phyloP scores from a whole-genome alignment of 805 yeast species.

The Schwanniomyces yamadae region DNA sequence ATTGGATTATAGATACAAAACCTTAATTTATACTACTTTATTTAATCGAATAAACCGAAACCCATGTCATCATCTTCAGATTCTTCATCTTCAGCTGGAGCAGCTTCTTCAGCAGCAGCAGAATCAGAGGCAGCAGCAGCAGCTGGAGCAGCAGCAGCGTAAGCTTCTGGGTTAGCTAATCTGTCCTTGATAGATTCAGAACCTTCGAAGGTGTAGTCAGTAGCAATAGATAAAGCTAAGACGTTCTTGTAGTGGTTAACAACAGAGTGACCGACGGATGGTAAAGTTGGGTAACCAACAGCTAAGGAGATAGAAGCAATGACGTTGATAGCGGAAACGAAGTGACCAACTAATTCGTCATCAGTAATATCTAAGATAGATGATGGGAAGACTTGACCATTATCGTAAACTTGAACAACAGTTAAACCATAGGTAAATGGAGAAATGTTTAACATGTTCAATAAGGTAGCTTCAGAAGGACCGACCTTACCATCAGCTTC shows the following conservation, averaged over 20 bases:
- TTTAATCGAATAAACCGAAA: slow-evolving; percentile 97
- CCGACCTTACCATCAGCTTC: slow-evolving; percentile 86
- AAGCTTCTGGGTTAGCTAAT: slow-evolving; percentile 99
- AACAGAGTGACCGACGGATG: slow-evolving; percentile 98
- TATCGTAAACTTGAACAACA: slow-evolving; percentile 95
- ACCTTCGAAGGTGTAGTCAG: slow-evolving; percentile 99
- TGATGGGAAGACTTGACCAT: slow-evolving; percentile 97
- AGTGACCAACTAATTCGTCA: slow-evolving; percentile 91
- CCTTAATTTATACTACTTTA: slow-evolving; percentile 3
- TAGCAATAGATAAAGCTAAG: slow-evolving; percentile 95
- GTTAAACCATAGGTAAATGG: slow-evolving; percentile 99
- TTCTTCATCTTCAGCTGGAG: slow-evolving; percentile 71
- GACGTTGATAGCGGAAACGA: slow-evolving; percentile 86
- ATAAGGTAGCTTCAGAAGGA: slow-evolving; percentile 97
- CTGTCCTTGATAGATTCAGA: slow-evolving; percentile 99
- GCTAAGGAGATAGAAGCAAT: slow-evolving; percentile 97
- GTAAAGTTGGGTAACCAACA: slow-evolving; percentile 98
- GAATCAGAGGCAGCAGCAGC: slow-evolving; percentile 75
- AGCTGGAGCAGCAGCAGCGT: slow-evolving; percentile 98
- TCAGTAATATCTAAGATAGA: slow-evolving; percentile 97
- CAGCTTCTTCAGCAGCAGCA: slow-evolving; percentile 65
- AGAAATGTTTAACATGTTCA: slow-evolving; percentile 99
- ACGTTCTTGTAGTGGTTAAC: slow-evolving; percentile 99
- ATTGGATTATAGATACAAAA: too few species aligned
- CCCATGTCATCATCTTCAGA: slow-evolving; percentile 85